Evolutionary conservation across 345 rosid genomes (phyloP), one percentile per base, ranked within the genome.

Genomic region (Viola odorata): DNA sequence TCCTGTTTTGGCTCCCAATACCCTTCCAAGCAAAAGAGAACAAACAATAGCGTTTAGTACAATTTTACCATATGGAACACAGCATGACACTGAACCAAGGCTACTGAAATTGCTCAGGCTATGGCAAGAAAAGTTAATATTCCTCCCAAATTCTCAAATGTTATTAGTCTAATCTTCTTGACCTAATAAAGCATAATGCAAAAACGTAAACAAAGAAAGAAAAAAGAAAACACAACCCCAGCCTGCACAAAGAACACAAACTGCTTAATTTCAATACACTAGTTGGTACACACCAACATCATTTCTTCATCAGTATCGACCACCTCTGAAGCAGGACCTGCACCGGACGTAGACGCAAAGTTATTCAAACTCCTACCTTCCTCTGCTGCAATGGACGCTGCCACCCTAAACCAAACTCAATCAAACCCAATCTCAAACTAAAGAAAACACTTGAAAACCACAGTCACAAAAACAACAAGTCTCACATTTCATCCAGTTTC

Each of bases 401-500:
- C 95, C 79, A 78, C 65, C 88, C 97, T 94, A 83, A 45, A 75
- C 55, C 5, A 23, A 53, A 75, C 60, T 53, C 64, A 49, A 63
- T 7, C 9, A 53, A 53, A 53, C 5, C 8, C 71, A 65, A n/a
- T 57, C 17, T 16, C 50, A 17, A 38, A 23, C 40, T 57, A 38
- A 61, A 63, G 52, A 66, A 62, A 51, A 55, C 41, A 58, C 54
- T 55, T 37, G 23, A 13, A 60, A 63, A 45, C 45, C 10, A 45
- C 57, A 75, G 39, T 38, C 57, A 40, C 41, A n/a, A 12, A 11
- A 12, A 47, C 48, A 42, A 56, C 23, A 63, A 37, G 41, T 53
- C 92, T 73, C 82, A 91, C 95, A 81, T 78, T 66, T 84, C 87
- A 69, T 81, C 89, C 60, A 74, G 73, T 64, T 75, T 82, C 70